These are phyloP conservation scores for Coemansia sp. DNA, from an alignment of 192 early-diverging fungal genomes.

Conservation along the genomic window DNA sequence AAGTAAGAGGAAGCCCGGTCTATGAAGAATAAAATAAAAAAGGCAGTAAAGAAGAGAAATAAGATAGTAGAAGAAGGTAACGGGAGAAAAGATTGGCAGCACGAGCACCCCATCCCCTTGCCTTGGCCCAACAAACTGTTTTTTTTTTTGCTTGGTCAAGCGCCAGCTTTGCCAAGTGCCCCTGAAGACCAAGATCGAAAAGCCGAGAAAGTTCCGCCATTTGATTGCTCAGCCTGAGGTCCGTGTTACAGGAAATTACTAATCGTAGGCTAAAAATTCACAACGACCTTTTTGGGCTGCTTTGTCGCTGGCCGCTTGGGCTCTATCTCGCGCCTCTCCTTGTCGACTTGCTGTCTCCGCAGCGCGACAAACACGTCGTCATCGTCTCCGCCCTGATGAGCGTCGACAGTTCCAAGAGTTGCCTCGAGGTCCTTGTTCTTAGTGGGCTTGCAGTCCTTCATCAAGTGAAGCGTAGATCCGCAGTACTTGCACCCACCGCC, in stretches of 20 bases:
- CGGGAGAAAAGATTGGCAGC: neutral
- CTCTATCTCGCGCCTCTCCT: constrained; percentile 13
- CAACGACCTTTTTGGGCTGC: constrained; percentile 28
- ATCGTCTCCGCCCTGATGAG: constrained; percentile 91
- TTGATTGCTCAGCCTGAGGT: neutral
- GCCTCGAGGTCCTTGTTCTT: constrained; percentile 48
- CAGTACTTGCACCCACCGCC: constrained; percentile 91
- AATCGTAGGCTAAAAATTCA: constrained; percentile 18
- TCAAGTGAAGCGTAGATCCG: constrained; percentile 84
- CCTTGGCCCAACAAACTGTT: neutral
- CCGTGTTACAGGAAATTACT: neutral
- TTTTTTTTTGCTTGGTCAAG: no score
- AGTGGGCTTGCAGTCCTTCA: constrained; percentile 77
- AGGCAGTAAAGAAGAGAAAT: neutral
- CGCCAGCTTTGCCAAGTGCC: no score
- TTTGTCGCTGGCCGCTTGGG: constrained; percentile 11
- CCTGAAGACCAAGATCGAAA: neutral
- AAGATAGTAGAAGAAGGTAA: neutral
- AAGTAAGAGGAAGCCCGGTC: neutral
- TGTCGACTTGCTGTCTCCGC: constrained; percentile 40
- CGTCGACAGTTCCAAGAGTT: constrained; percentile 76
- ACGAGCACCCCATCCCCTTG: neutral
- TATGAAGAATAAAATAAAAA: neutral
- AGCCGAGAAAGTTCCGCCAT: neutral
- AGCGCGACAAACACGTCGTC: constrained; percentile 70